phyloP scores from a whole-genome alignment of 2,329 filamentous ascomycete species.

The Cladophialophora bantiana region DNA sequence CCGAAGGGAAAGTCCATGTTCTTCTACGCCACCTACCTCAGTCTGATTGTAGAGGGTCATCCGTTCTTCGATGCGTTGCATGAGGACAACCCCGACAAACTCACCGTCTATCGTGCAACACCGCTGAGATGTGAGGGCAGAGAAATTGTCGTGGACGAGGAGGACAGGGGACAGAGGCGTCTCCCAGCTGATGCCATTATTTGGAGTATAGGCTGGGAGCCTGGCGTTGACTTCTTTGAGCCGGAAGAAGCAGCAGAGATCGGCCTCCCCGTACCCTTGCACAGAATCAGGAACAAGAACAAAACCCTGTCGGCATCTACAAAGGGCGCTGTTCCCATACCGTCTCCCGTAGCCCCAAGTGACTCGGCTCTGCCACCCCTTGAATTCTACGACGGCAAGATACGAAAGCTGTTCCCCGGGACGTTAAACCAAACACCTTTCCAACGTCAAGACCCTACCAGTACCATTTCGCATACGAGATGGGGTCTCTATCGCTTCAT shows the following conservation, averaged over 20 bases:
- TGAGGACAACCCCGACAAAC: slow-evolving; percentile 17
- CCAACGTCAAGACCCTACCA: slow-evolving; percentile 7
- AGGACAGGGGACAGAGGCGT: not conserved
- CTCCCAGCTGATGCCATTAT: slow-evolving; percentile 15
- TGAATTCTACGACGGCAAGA: slow-evolving; percentile 10
- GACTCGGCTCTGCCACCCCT: slow-evolving; percentile 1
- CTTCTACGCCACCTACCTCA: slow-evolving; percentile 11
- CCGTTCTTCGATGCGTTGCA: slow-evolving; percentile 17
- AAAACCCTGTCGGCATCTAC: not conserved
- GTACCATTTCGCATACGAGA: not conserved
- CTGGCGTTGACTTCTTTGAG: slow-evolving; percentile 6
- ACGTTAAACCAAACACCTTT: slow-evolving; percentile 7
- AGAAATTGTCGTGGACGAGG: slow-evolving; percentile 16
- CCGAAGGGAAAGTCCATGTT: slow-evolving; percentile 9
- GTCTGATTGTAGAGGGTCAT: slow-evolving; percentile 8
- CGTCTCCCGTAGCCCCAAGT: not conserved
- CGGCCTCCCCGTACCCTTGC: slow-evolving; percentile 5
- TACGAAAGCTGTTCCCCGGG: slow-evolving; percentile 9
- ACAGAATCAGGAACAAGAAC: not conserved
- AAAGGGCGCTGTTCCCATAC: not conserved
- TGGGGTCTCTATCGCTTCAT: slow-evolving; percentile 14
- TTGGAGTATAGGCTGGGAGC: slow-evolving; percentile 14
- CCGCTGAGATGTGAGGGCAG: slow-evolving; percentile 7
- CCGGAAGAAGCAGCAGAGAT: slow-evolving; percentile 5
- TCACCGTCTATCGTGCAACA: slow-evolving; percentile 24